Evolutionary conservation across 1,284 basidiomycete genomes (phyloP), one percentile per base, ranked within the genome.

Genomic region (Hypsizygus ulmarius): DNA sequence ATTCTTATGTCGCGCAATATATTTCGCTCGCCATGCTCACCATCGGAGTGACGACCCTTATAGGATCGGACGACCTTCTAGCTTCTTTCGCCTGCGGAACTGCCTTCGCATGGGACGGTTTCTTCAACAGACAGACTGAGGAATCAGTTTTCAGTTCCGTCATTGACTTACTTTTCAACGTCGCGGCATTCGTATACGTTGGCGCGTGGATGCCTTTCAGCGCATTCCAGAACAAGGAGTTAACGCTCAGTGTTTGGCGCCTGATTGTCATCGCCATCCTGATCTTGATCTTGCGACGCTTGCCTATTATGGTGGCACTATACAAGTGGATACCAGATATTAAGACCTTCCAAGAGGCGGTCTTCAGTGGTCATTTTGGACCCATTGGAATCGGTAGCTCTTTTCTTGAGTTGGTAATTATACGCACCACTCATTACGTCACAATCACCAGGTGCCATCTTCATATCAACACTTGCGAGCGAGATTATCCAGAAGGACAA

Each of bases 71-170:
- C 69, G 94, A 97, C 68, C 79, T 97, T 10, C 77, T 97, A 7
- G 90, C 95, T 9, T 90, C 96, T 0, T 99, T 99, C 65, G 87
- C 88, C 1, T 98, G 95, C 61, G 97, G 97, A 16, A 87, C 90
- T 3, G 93, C 94, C 1, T 99, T 98, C 63, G 97, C 95, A 0
- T 99, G 96, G 96, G 96, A 99, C 59, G 92, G 95, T 53, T 97
- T 97, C 76, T 97, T 97, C 76, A 95, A 95, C 70, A 83, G 87
- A 57, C 94, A 97, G 59, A 99, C 95, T 1, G 95, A 97, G 65
- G 91, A 95, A 64, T 81, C 90, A 21, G 88, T 95, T 57, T 99
- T 99, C 74, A 93, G 89, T 58, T 94, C 90, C 68, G 96, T 99
- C 59, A 93, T 99, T 63, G 95, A 93, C 66, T 69, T 93, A 55